Conservation (phyloP, 73 alveolate species). For the Paramecium bursaria region DNA sequence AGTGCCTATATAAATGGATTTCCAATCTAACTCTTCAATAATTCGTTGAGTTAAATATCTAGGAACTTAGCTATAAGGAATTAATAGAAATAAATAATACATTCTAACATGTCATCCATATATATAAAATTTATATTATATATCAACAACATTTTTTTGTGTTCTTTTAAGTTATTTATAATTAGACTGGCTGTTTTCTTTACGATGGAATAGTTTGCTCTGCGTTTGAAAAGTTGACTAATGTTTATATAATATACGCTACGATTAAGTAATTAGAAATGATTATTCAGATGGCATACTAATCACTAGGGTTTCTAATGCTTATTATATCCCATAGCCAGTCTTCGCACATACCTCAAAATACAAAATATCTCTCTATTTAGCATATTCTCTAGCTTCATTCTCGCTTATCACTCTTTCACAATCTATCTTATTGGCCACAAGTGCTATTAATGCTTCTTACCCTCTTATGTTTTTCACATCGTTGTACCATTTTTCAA, state of each 20-base stretch:
- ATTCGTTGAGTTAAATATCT: neutral
- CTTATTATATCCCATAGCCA: constrained; percentile 73
- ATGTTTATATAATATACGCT: constrained; percentile 9
- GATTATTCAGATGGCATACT: constrained; percentile 44
- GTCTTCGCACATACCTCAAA: constrained; percentile 79
- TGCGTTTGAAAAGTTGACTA: constrained; percentile 21
- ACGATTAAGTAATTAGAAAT: constrained; percentile 28
- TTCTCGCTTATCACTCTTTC: constrained; percentile 63
- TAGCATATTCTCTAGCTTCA: constrained; percentile 76
- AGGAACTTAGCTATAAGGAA: neutral
- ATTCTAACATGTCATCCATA: no score
- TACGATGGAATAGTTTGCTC: constrained; percentile 33
- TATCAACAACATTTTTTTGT: neutral
- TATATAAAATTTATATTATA: no score
- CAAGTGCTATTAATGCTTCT: constrained; percentile 81
- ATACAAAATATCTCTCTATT: constrained; percentile 66
- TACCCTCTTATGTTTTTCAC: constrained; percentile 82
- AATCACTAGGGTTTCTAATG: constrained; percentile 47
- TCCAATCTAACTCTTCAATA: no score
- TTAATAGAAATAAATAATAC: no score
- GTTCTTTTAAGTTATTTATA: no score
- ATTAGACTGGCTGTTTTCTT: neutral
- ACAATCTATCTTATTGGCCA: constrained; percentile 90
- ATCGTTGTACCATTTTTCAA: constrained; percentile 86
- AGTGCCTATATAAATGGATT: no score